Evolutionary conservation across 306 rosid species (phyloP).

Genomic region (Prunus persica): DNA sequence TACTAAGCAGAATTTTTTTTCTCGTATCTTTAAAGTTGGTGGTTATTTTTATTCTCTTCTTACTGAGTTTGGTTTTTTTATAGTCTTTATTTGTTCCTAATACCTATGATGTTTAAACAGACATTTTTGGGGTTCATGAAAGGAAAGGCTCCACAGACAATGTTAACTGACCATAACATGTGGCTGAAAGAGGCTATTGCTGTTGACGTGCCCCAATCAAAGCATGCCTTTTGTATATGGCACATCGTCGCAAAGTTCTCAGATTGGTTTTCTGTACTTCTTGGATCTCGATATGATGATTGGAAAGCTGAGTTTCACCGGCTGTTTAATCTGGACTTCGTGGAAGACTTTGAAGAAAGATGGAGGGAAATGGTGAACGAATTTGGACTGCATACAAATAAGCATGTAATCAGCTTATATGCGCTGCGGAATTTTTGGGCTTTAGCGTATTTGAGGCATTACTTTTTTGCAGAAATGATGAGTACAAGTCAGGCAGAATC

Average conservation of each 20-base stretch:
- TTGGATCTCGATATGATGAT: constrained; percentile 69
- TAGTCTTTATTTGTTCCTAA: constrained; percentile 7
- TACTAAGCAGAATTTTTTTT: neutral
- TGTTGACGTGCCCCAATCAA: constrained; percentile 62
- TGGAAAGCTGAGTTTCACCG: constrained; percentile 84
- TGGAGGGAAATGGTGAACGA: constrained; percentile 76
- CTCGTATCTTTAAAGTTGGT: neutral
- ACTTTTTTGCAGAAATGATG: constrained; percentile 74
- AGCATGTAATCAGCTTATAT: constrained; percentile 69
- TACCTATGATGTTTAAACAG: constrained; percentile 29
- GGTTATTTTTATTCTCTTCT: constrained; percentile 9
- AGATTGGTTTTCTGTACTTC: constrained; percentile 74
- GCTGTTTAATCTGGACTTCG: constrained; percentile 58
- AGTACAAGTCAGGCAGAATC: constrained; percentile 57
- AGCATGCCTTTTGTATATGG: constrained; percentile 84
- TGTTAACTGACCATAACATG: constrained; percentile 75
- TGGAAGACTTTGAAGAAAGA: constrained; percentile 68
- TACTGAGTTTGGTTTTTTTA: neutral
- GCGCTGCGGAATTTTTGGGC: constrained; percentile 76
- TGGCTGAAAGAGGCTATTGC: constrained; percentile 91
- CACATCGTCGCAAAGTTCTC: constrained; percentile 75
- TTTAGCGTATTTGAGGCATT: constrained; percentile 69
- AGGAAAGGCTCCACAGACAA: constrained; percentile 78
- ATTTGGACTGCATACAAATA: constrained; percentile 65
- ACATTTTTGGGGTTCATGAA: constrained; percentile 74